phyloP scores from a whole-genome alignment of 768 basidiomycete genomes.

The Termitomyces sp. region DNA sequence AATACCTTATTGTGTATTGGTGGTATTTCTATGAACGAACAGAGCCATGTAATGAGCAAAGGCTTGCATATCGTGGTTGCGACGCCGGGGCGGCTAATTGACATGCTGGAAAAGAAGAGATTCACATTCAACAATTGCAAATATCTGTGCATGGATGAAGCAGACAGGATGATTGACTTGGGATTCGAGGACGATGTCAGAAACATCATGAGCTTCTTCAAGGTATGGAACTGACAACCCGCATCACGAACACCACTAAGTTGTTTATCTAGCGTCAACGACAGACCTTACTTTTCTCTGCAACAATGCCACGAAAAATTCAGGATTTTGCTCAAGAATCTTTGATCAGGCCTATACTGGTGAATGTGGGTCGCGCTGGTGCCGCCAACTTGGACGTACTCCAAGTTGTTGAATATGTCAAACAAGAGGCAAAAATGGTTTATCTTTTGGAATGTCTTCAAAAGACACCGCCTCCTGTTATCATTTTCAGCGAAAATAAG shows the following conservation, averaged over 20 bases:
- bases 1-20: constrained; percentile 93
- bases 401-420: constrained; percentile 97
- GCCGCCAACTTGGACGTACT: constrained; percentile 96
- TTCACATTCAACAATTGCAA: constrained; percentile 94
- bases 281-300: constrained; percentile 95
- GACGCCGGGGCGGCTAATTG: constrained; percentile 93
- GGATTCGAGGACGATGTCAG: constrained; percentile 99
- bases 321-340: constrained; percentile 98
- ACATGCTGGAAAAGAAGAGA: constrained; percentile 94
- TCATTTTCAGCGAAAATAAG: constrained; percentile 98
- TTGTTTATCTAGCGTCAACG: constrained; percentile 69
- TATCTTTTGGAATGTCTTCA: constrained; percentile 96
- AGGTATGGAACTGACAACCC: constrained; percentile 40
- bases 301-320: constrained; percentile 98
- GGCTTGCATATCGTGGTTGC: constrained; percentile 96
- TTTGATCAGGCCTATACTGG: constrained; percentile 88
- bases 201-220: constrained; percentile 99
- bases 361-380: constrained; percentile 97
- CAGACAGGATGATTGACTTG: constrained; percentile 98
- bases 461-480: constrained; percentile 97
- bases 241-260: neutral
- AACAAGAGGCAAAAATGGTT: constrained; percentile 99
- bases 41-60: constrained; percentile 83
- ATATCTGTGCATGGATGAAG: constrained; percentile 98
- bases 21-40: constrained; percentile 98